A percentile compares a stretch with the other conserved stretches of the same genome.
These are phyloP conservation scores for Dactylellina drechsleri DNA, from an alignment of 2,329 filamentous ascomycete genomes.

Conservation along the genomic window DNA sequence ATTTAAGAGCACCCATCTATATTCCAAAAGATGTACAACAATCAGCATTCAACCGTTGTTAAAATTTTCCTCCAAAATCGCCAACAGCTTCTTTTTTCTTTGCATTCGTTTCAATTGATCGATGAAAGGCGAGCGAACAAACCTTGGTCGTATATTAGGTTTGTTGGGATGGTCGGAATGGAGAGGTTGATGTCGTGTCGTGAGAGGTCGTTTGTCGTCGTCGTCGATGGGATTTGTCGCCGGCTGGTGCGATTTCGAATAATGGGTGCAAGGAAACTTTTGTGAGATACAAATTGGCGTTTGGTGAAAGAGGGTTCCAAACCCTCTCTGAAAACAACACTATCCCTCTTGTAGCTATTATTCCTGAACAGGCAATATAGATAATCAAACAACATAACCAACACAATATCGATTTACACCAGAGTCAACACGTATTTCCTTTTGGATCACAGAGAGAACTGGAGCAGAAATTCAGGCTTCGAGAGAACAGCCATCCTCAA, in stretches of 20 bases:
- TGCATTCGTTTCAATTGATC: slow-evolving; percentile 13
- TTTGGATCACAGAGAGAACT: no score
- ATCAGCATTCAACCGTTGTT: slow-evolving; percentile 30
- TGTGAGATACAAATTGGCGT: slow-evolving; percentile 30
- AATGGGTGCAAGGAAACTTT: slow-evolving; percentile 15
- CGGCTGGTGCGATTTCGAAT: slow-evolving; percentile 17
- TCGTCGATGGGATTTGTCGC: slow-evolving; percentile 39
- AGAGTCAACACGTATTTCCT: neutral
- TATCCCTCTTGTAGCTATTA: slow-evolving; percentile 5
- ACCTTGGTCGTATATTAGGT: slow-evolving; percentile 51
- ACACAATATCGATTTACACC: neutral
- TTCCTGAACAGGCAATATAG: neutral
- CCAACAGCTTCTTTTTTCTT: neutral
- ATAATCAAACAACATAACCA: slow-evolving; percentile 14
- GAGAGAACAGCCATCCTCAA: no score
- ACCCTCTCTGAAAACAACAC: slow-evolving; percentile 23
- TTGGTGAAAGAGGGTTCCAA: slow-evolving; percentile 53
- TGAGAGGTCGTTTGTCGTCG: slow-evolving; percentile 16
- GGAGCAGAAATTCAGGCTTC: no score
- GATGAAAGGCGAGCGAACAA: slow-evolving; percentile 24
- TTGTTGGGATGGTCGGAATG: slow-evolving; percentile 14
- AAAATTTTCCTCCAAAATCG: neutral
- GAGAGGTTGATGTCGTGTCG: slow-evolving; percentile 14
- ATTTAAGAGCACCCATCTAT: slow-evolving; percentile 99
- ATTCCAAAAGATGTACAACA: slow-evolving; percentile 21